phyloP scores from a whole-genome alignment of 2,329 filamentous ascomycete species.

The Botrytis hyacinthi region DNA sequence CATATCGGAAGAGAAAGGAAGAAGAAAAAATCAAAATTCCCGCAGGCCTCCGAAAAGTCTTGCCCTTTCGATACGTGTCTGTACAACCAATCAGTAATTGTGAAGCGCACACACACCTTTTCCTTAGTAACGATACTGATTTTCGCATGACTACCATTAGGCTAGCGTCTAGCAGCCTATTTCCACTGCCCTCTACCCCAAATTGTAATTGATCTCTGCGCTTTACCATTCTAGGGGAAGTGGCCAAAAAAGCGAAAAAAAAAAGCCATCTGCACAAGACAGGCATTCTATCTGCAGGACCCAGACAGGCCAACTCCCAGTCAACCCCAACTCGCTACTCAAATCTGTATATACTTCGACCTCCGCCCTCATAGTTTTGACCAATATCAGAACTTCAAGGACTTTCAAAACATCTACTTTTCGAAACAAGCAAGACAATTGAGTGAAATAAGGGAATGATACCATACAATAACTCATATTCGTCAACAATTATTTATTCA shows the following conservation, averaged over 20 bases:
- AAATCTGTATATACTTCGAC: slow-evolving; percentile 30
- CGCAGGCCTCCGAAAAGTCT: slow-evolving; percentile 10
- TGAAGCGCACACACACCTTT: slow-evolving; percentile 5
- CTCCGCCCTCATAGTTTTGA: slow-evolving; percentile 21
- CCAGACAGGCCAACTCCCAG: slow-evolving; percentile 26
- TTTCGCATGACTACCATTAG: slow-evolving; percentile 9
- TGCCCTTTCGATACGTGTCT: not conserved
- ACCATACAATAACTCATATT: slow-evolving; percentile 22
- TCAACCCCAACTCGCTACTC: slow-evolving; percentile 22
- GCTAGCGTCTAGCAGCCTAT: slow-evolving; percentile 9
- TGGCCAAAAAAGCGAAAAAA: slow-evolving; percentile 18
- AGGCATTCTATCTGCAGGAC: slow-evolving; percentile 25
- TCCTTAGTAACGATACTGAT: not conserved
- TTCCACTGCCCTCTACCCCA: not conserved
- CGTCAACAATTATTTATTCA: slow-evolving; percentile 19
- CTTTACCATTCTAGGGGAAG: slow-evolving; percentile 1
- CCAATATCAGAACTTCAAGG: slow-evolving; percentile 8
- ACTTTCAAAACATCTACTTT: slow-evolving; percentile 6
- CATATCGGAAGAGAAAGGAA: not conserved
- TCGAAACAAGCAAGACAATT: slow-evolving; percentile 8
- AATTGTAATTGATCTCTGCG: not conserved
- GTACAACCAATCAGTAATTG: not conserved
- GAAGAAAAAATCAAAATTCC: not conserved
- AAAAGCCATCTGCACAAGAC: slow-evolving; percentile 28
- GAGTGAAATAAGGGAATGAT: slow-evolving; percentile 21